Evolutionary conservation across 192 early-diverging fungal species (phyloP), one percentile per base, ranked within the genome.

Genomic region (Linnemannia elongata): DNA sequence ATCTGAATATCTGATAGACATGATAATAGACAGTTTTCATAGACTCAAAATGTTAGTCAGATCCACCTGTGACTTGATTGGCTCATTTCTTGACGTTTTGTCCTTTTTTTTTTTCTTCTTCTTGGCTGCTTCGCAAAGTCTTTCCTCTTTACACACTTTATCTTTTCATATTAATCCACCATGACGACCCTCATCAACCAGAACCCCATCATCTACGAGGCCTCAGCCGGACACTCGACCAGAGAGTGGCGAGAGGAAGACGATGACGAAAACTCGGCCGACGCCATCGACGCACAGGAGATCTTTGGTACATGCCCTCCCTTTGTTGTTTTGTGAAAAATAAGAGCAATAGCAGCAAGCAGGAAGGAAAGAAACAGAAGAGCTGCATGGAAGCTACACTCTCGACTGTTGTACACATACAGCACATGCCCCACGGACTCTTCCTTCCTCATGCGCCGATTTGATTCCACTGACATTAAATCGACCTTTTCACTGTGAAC

Each of bases 261-360:
- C 76, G 89, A 93, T 42, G 93, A 96, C 88, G 97, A 98, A 69
- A 83, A 88, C 69, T 85, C 92, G 27, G 78, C 84, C 73, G 97
- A 98, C 89, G 88, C 89, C 13, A 94, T 98, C 75, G 97, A 98
- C 80, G 88, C 93, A 9, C 92, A 95, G 77, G 98, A 98, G 88
- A 93, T 99, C 42, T 99, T 97, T 91, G 94, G 94, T 94, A 82
- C 76, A 49, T 70, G 41, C 41, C 24, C 60, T 2, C 30, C 24
- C 60, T 1, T 63, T 38, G 33, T 70, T 20, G 10, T 69, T 49
- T 2, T 54, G 27, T 20, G 33, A 20, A 49, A 49, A 44, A 74
- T 30, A 66, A 33, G 27, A 66, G 70, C 66, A 69, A 42, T 17
- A 72, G 39, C 36, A 41, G 44, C 44, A 57, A 27, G 47, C 17